A percentile compares a stretch with the other conserved stretches of the same genome.
phyloP scores from a whole-genome alignment of 2,329 filamentous ascomycete species.

The Fusarium sp. region DNA sequence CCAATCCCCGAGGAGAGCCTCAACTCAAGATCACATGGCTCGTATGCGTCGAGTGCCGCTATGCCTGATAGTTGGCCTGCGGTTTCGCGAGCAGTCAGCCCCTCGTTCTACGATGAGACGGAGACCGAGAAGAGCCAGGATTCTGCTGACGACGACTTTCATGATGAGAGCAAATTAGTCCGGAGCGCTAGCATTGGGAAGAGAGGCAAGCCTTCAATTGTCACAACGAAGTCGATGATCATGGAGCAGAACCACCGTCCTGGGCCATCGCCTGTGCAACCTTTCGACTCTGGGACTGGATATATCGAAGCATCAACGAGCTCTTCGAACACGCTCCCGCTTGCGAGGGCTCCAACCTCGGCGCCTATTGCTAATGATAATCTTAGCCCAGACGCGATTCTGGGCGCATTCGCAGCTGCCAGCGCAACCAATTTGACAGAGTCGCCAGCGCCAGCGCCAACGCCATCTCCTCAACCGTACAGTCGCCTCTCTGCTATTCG shows the following conservation, averaged over 20 bases:
- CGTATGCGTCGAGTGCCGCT: constrained; percentile 77
- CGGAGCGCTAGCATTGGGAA: constrained; percentile 71
- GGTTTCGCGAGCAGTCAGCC: constrained; percentile 57
- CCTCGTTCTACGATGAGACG: constrained; percentile 62
- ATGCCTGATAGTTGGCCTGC: constrained; percentile 76
- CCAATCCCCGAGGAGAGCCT: constrained; percentile 80
- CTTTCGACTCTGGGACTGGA: constrained; percentile 58
- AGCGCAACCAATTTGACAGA: constrained; percentile 57
- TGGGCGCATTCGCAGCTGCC: constrained; percentile 63
- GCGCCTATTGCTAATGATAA: constrained; percentile 27
- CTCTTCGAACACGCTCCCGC: constrained; percentile 58
- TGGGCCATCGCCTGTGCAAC: constrained; percentile 52
- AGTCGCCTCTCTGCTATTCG: constrained; percentile 66
- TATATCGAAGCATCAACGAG: constrained; percentile 60
- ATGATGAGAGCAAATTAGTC: constrained; percentile 68
- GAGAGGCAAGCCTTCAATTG: constrained; percentile 66
- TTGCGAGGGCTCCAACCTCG: constrained; percentile 32
- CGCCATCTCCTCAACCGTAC: constrained; percentile 46
- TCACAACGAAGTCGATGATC: constrained; percentile 53
- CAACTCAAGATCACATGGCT: constrained; percentile 67
- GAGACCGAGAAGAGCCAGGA: constrained; percentile 58
- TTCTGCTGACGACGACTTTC: constrained; percentile 58
- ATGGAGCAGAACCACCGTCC: constrained; percentile 44
- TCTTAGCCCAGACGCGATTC: constrained; percentile 59
- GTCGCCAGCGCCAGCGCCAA: constrained; percentile 37